A percentile compares a stretch with the other conserved stretches of the same genome.
phyloP scores from a whole-genome alignment of 2,329 filamentous ascomycete genomes.

The Hypoxylon sp. region DNA sequence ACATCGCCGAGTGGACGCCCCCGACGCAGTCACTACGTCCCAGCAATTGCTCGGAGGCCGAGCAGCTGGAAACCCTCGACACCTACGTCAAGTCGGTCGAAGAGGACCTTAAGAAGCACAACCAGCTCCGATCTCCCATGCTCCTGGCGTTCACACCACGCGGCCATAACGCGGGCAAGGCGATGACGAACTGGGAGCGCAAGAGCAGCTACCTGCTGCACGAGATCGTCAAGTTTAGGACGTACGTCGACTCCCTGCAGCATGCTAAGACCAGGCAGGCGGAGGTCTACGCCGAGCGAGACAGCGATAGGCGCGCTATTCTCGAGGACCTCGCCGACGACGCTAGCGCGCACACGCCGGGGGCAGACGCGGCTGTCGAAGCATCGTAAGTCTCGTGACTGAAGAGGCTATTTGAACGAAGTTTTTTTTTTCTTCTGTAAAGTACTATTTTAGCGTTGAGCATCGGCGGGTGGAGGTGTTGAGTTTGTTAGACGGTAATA shows the following conservation, averaged over 20 bases:
- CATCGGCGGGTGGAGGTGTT: conserved; percentile 1
- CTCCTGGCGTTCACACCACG: conserved; percentile 87
- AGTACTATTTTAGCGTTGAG: conserved; percentile 4
- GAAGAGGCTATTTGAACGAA: neutral
- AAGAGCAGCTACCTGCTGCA: conserved; percentile 90
- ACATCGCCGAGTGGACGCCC: conserved; percentile 87
- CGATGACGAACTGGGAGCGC: conserved; percentile 96
- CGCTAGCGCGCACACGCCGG: conserved; percentile 20
- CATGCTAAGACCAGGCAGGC: conserved; percentile 74
- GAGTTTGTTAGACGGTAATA: neutral
- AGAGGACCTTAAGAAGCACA: conserved; percentile 84
- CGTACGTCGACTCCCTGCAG: conserved; percentile 87
- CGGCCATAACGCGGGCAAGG: conserved; percentile 79
- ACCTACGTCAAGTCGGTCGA: conserved; percentile 87
- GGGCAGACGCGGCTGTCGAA: conserved; percentile 25
- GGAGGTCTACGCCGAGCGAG: conserved; percentile 72
- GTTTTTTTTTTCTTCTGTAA: conserved; percentile 2
- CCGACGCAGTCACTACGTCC: conserved; percentile 91
- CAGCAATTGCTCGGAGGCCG: conserved; percentile 77
- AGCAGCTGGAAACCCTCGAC: conserved; percentile 78
- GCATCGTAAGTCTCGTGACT: conserved; percentile 15
- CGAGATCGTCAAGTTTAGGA: conserved; percentile 96
- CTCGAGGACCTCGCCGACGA: conserved; percentile 53
- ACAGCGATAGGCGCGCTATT: conserved; percentile 58
- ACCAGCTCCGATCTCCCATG: conserved; percentile 87